Evolutionary conservation across 441 rosid genomes (phyloP), one percentile per base, ranked within the genome.

Genomic region (Bruguiera hainesii): DNA sequence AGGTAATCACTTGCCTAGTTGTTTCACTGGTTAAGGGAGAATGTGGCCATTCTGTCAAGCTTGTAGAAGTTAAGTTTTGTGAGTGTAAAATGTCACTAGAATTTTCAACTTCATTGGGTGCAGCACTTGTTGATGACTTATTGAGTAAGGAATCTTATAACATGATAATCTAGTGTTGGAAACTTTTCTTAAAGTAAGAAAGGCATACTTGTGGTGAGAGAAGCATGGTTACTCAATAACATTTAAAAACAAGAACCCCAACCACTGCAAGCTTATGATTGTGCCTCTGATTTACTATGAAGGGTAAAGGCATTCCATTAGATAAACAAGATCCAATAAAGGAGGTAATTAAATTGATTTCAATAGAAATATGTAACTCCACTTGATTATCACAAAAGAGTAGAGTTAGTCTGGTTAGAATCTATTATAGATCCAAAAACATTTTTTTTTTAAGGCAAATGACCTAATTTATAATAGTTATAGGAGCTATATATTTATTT

Each of bases 201-300:
- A 70, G 85, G 83, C 33, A n/a, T 83, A 10, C 80, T 76, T 2
- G 86, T 89, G 15, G 91, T 89, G 67, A 81, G 89, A 0, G 93
- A 89, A 64, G 81, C 79, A 18, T 90, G 96, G 97, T 64, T 89
- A 82, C 56, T 81, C 0, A 89, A 93, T 70, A 87, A 87, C 72
- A 79, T 88, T 5, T 89, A 93, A 75, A 87, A 84, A 56, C 86
- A 87, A 68, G 96, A 89, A 69, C 77, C 84, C 0, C 87, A 82
- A 64, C 90, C 95, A 31, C 69, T 86, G 1, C 82, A 80, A 67
- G 89, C 91, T 50, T 86, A 87, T 25, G 93, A 89, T 19, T 73
- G 85, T n/a, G 78, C 79, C 46, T 66, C 85, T 51, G 90, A 93
- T 83, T 83, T 42, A 72, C 84, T 13, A 87, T 82, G 31, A 84